A percentile compares a stretch with the other conserved stretches of the same genome.
Evolutionary conservation across 495 filamentous ascomycete genomes (phyloP).

Genomic region (Penicillium coffeae): DNA sequence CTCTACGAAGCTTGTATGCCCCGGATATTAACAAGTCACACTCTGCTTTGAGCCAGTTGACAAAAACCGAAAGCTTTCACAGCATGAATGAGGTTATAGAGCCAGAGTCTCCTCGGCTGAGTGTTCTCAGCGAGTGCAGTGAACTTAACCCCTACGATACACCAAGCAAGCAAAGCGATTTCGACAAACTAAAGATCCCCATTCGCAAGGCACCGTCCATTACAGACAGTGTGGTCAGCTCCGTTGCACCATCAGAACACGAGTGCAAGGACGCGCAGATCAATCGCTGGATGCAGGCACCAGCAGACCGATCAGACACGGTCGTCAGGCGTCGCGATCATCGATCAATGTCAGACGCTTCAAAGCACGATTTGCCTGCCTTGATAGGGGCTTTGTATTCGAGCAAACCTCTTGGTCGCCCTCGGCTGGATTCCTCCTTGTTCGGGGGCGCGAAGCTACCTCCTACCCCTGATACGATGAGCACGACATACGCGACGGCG

Average conservation of each 20-base stretch:
- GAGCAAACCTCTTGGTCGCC: constrained; percentile 22
- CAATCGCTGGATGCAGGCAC: constrained; percentile 29
- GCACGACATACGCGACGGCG: constrained; percentile 30
- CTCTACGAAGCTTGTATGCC: constrained; percentile 61
- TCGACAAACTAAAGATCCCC: constrained; percentile 33
- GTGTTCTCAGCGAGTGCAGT: constrained; percentile 75
- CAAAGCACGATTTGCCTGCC: constrained; percentile 11
- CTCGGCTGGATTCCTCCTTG: constrained; percentile 25
- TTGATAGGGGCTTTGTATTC: constrained; percentile 19
- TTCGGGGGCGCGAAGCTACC: constrained; percentile 37
- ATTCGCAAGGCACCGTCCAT: constrained; percentile 21
- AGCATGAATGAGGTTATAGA: constrained; percentile 32
- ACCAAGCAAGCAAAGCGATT: constrained; percentile 12
- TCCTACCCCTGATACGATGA: constrained; percentile 47
- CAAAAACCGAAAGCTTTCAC: constrained; percentile 36
- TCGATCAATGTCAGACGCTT: constrained; percentile 16
- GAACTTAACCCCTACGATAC: constrained; percentile 63
- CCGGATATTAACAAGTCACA: constrained; percentile 42
- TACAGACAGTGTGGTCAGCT: constrained; percentile 16
- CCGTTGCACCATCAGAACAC: constrained; percentile 6
- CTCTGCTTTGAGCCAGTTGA: constrained; percentile 26
- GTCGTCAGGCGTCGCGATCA: constrained; percentile 19
- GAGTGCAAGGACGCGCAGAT: constrained; percentile 23
- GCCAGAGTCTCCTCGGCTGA: constrained; percentile 60
- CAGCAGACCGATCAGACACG: constrained; percentile 13